These are phyloP conservation scores for Amphirosellinia nigrospora DNA, from an alignment of 495 filamentous ascomycete species.

Conservation along the genomic window DNA sequence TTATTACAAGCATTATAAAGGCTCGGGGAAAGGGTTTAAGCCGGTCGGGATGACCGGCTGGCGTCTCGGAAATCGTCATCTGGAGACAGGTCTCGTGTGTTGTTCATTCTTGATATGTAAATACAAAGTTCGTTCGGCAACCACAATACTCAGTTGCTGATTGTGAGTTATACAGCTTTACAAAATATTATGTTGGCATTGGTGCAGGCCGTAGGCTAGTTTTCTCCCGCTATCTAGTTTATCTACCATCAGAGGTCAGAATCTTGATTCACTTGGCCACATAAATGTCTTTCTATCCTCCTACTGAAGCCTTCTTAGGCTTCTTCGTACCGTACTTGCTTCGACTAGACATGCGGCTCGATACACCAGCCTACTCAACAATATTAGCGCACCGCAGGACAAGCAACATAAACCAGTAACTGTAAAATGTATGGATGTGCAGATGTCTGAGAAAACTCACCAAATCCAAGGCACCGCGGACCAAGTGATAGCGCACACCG, in stretches of 20 bases:
- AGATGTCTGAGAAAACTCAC: constrained; percentile 58
- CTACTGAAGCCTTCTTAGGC: constrained; percentile 74
- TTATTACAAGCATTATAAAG: constrained; percentile 35
- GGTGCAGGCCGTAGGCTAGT: not conserved
- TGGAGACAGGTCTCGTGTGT: constrained; percentile 33
- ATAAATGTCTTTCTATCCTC: constrained; percentile 26
- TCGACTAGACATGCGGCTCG: constrained; percentile 77
- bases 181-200: constrained; percentile 14
- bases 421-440: not conserved
- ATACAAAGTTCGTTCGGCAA: constrained; percentile 35
- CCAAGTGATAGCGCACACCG: constrained; percentile 93
- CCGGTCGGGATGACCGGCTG: constrained; percentile 33
- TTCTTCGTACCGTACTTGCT: constrained; percentile 99
- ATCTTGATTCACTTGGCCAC: not conserved
- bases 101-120: constrained; percentile 43
- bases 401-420: too few relatives aligned
- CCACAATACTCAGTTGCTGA: constrained; percentile 14
- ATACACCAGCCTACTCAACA: constrained; percentile 80
- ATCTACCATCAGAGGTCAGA: not conserved
- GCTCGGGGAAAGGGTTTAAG: constrained; percentile 37
- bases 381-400: not conserved
- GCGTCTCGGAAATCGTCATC: constrained; percentile 40
- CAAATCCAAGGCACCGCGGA: constrained; percentile 92
- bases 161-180: constrained; percentile 14
- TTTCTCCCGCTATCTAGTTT: not conserved